Evolutionary conservation across 2,329 filamentous ascomycete genomes (phyloP), one percentile per base, ranked within the genome.

Genomic region (Thelonectria rubi): DNA sequence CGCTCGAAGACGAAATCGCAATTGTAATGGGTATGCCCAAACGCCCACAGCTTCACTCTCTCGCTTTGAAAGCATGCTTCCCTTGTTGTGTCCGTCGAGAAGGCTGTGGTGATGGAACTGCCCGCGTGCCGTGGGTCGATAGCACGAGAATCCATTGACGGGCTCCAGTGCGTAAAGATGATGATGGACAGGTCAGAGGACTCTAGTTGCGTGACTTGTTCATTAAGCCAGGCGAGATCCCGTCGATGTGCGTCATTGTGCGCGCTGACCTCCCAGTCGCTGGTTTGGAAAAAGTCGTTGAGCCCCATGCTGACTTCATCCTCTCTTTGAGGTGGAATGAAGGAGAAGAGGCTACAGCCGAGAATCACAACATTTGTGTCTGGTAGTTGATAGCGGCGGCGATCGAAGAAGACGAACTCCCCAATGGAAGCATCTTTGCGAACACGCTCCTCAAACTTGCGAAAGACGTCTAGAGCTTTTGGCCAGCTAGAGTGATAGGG

Each of bases 211-310:
- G 60, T 52, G 15, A 80, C 74, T 54, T 77, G 62, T 0, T 50
- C 60, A 63, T 83, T 82, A 11, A 83, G 72, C 81, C 81, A 84
- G 0, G 65, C 64, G 0, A 83, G 50, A 55, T 84, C 81, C 2
- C 70, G 64, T 10, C 52, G 39, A 58, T 82, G 80, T 8, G 74
- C 72, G 4, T 59, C 68, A 34, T 74, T 77, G 67, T 83, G 81
- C 17, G 67, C 26, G 1, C 72, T 69, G 1, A 79, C 65, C 12
- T 72, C 69, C 80, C 81, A 82, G 5, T 75, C 69, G 0, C 68
- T 47, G n/a, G 78, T 85, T 1, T 78, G 67, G 64, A 78, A 83
- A 63, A 87, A 87, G 72, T 86, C 84, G 46, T 83, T 83, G 9
- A 86, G 65, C 0, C 79, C 75, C 37, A 78, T 68, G 49, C 76